These are phyloP conservation scores for Leonotis leonurus DNA, from an alignment of 257 asterid species.

Conservation along the genomic window DNA sequence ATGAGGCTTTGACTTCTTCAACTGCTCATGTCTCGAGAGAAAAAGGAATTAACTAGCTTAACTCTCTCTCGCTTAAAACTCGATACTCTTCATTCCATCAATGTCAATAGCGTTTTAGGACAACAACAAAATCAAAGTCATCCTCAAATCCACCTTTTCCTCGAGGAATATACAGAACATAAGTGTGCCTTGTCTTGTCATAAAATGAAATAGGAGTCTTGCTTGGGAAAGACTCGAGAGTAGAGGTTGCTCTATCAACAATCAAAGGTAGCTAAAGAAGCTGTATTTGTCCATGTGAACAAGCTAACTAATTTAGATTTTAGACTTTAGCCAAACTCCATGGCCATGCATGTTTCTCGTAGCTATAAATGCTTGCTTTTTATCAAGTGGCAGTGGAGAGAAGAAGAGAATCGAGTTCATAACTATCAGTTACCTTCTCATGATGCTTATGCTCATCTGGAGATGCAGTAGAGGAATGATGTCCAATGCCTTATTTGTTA, in stretches of 20 bases:
- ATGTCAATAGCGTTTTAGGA: background rate
- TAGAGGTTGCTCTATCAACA: background rate
- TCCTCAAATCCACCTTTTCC: too few relatives aligned
- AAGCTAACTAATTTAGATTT: constrained; percentile 16
- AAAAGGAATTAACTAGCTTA: background rate
- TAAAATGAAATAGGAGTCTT: constrained; percentile 5
- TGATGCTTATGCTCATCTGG: constrained; percentile 59
- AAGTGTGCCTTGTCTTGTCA: too few relatives aligned
- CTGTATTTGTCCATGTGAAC: constrained; percentile 8
- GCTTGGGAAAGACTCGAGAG: constrained; percentile 18
- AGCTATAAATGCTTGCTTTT: constrained; percentile 20
- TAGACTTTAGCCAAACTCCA: constrained; percentile 32
- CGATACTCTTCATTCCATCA: background rate
- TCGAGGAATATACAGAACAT: too few relatives aligned
- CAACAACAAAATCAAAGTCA: background rate
- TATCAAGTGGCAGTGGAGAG: constrained; percentile 14
- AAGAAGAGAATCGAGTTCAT: constrained; percentile 47
- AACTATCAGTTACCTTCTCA: constrained; percentile 44
- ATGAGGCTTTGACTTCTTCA: too few relatives aligned
- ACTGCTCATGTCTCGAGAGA: background rate
- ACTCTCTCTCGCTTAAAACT: background rate
- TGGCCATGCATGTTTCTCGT: background rate
- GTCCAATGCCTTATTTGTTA: too few relatives aligned
- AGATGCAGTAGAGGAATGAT: too few relatives aligned
- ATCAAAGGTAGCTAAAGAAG: background rate